Evolutionary conservation across 1,284 basidiomycete species (phyloP), one percentile per base, ranked within the genome.

Genomic region (Phylloporus sp.): DNA sequence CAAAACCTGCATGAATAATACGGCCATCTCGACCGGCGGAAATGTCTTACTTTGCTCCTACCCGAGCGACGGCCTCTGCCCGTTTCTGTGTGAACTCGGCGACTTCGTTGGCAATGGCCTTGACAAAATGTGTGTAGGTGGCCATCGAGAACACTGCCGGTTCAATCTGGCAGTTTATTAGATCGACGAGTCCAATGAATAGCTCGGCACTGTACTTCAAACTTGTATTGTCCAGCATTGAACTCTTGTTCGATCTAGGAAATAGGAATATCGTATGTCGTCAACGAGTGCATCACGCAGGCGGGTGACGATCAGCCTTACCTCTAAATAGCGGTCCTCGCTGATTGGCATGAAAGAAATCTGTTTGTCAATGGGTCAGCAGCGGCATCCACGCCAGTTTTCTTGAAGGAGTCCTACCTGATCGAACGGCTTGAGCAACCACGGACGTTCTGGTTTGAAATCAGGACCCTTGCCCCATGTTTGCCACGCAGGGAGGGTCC

Each of bases 341-440:
- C 69, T 76, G 10, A 87, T 77, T 0, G 78, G 76, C 39, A 81
- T 77, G 67, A 86, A 87, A 2, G 72, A 72, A 15, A 87, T 72
- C 85, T 87, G 40, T 15, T 47, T 15, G 39, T 32, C 22, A 15
- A 15, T n/a, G 18, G 17, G 42, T 13, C 31, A 31, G n/a, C n/a
- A n/a, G n/a, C n/a, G n/a, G n/a, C n/a, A n/a, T n/a, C n/a, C n/a
- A n/a, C n/a, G n/a, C n/a, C n/a, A n/a, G n/a, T n/a, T n/a, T n/a
- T n/a, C n/a, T n/a, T n/a, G n/a, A n/a, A n/a, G n/a, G n/a, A n/a
- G n/a, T n/a, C n/a, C n/a, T n/a, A 88, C 85, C 72, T 89, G 86
- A 70, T 92, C 89, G 68, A 92, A 92, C 3, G 86, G 82, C 22
- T 80, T 73, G 18, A 91, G 75, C 4, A 91, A 69, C 86, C 88